phyloP scores from a whole-genome alignment of 140 eudicot genomes.

The Anethum foeniculum region DNA sequence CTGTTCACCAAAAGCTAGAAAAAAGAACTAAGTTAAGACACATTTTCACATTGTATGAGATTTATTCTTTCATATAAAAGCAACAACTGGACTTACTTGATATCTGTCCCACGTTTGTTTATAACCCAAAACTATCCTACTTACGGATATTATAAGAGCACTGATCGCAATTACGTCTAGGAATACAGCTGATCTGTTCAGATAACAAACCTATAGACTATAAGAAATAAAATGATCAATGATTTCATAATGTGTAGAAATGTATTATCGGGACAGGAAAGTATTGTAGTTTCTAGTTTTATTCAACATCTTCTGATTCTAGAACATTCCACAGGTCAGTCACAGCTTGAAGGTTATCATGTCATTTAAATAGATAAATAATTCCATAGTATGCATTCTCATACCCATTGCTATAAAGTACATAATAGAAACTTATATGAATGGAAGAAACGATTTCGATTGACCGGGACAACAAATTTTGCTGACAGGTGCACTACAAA shows the following conservation, averaged over 20 bases:
- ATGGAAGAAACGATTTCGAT: not conserved
- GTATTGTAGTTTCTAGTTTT: not conserved
- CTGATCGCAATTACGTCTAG: slow-evolving; percentile 76
- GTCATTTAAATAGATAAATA: not conserved
- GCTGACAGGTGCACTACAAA: not conserved
- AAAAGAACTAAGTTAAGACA: not conserved
- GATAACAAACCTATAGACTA: slow-evolving; percentile 3
- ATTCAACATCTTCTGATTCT: not conserved
- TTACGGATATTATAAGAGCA: slow-evolving; percentile 67
- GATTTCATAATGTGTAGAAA: not conserved
- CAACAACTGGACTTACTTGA: slow-evolving; percentile 47
- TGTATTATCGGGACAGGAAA: not conserved
- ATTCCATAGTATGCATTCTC: not conserved
- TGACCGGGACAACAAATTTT: not conserved
- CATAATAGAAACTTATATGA: not conserved
- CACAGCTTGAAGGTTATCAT: not conserved
- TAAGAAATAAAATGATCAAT: not conserved
- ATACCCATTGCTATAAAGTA: not conserved
- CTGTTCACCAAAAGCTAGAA: slow-evolving; percentile 88
- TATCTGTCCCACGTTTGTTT: slow-evolving; percentile 96
- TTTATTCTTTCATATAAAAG: not conserved
- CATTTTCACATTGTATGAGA: not conserved
- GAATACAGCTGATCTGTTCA: slow-evolving; percentile 82
- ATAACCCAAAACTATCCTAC: slow-evolving; percentile 86
- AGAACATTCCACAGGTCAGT: not conserved